Percentiles rank a stretch among this genome's conserved stretches.
Evolutionary conservation across 371 early-diverging fungal species (phyloP).

Genomic region (Rhizomucor pusillus): DNA sequence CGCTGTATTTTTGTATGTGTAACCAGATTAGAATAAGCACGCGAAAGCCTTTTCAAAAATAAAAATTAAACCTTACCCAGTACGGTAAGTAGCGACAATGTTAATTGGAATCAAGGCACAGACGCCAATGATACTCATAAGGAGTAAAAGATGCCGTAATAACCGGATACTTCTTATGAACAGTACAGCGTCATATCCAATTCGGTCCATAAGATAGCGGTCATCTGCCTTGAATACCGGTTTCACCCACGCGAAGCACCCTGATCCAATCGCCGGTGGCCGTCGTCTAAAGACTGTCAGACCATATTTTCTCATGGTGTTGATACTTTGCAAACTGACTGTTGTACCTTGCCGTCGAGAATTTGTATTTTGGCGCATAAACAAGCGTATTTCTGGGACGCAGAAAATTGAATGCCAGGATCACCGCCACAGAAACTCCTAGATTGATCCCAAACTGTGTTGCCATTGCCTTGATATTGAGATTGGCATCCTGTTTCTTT

Average conservation of each 20-base stretch:
- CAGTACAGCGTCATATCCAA: conserved; percentile 75
- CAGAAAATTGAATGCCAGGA: conserved; percentile 33
- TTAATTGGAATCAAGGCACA: conserved; percentile 60
- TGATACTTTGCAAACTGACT: neutral
- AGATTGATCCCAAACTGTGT: conserved; percentile 46
- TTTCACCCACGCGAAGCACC: conserved; percentile 62
- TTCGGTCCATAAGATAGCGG: conserved; percentile 51
- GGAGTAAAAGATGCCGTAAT: conserved; percentile 47
- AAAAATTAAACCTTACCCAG: conserved; percentile 18
- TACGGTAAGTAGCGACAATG: conserved; percentile 43
- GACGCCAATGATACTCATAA: conserved; percentile 55
- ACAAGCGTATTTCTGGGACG: conserved; percentile 44
- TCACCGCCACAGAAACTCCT: conserved; percentile 39
- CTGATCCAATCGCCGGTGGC: conserved; percentile 57
- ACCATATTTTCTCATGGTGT: neutral
- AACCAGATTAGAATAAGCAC: conserved; percentile 3
- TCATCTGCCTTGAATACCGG: conserved; percentile 59
- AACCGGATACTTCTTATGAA: conserved; percentile 68
- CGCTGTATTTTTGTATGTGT: conserved; percentile 19
- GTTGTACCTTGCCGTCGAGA: conserved; percentile 32
- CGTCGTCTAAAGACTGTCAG: conserved; percentile 27
- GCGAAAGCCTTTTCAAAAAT: neutral
- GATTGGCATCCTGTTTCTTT: conserved; percentile 19
- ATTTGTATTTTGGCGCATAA: conserved; percentile 46
- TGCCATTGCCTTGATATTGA: conserved; percentile 36